Conservation (phyloP, 169 alveolate genomes). For the Cryptosporidium baileyi region DNA sequence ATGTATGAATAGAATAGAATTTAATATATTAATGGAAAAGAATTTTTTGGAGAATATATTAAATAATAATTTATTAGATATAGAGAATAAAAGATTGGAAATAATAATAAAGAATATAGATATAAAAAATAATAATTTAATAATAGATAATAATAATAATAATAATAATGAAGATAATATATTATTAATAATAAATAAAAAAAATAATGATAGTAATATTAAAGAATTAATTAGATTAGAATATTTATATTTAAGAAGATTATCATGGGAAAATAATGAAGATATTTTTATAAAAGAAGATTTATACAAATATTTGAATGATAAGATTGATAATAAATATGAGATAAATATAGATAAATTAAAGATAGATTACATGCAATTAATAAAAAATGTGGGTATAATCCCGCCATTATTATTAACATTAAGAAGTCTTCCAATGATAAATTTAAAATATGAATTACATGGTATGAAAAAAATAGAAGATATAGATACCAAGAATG, state of each 20-base stretch:
- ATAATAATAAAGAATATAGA: background rate
- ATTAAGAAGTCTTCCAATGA: background rate
- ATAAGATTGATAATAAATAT: background rate
- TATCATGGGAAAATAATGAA: background rate
- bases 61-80: too few relatives aligned
- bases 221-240: background rate
- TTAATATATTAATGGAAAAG: conserved; percentile 24
- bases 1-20: background rate
- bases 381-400: background rate
- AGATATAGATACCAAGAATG: background rate
- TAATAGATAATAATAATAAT: background rate
- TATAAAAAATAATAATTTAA: background rate
- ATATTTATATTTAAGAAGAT: background rate
- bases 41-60: conserved; percentile 14
- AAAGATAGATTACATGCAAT: background rate
- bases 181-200: background rate
- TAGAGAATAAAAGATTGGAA: background rate
- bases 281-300: background rate
- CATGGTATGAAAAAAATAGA: background rate
- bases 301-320: background rate
- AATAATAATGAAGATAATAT: background rate
- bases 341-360: background rate
- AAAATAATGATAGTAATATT: background rate
- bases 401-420: conserved; percentile 24
- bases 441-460: background rate